Conservation (phyloP, 805 yeast genomes). For the Tetrapisispora namnaoensis region DNA sequence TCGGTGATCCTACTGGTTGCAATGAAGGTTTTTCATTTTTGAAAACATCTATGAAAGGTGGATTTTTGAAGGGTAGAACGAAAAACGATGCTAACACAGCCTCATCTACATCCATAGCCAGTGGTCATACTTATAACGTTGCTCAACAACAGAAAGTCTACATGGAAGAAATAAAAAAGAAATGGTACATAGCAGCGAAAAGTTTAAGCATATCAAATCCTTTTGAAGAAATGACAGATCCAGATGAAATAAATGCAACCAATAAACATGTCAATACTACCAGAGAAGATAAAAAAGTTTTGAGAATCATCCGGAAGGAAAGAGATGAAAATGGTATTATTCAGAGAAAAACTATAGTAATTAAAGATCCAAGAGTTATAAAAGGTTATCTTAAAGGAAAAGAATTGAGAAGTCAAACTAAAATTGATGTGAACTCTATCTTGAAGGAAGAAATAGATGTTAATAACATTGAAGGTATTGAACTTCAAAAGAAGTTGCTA, state of each 20-base stretch:
- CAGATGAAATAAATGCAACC: slow-evolving; percentile 31
- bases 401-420: slow-evolving; percentile 50
- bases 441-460: slow-evolving; percentile 25
- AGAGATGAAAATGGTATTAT: slow-evolving; percentile 78
- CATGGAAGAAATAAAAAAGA: slow-evolving; percentile 78
- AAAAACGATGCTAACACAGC: slow-evolving; percentile 3
- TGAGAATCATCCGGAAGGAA: slow-evolving; percentile 67
- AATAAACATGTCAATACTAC: slow-evolving; percentile 20
- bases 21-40: slow-evolving; percentile 84
- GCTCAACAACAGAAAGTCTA: slow-evolving; percentile 84
- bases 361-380: slow-evolving; percentile 79
- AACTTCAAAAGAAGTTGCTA: slow-evolving; percentile 62
- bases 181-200: slow-evolving; percentile 79
- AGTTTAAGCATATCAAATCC: slow-evolving; percentile 39
- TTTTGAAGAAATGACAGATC: slow-evolving; percentile 29
- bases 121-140: slow-evolving; percentile 68
- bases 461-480: slow-evolving; percentile 75
- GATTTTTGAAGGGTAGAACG: slow-evolving; percentile 42
- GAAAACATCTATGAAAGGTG: slow-evolving; percentile 91
- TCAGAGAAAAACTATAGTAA: slow-evolving; percentile 68
- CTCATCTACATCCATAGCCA: slow-evolving; percentile 1
- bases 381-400: slow-evolving; percentile 71
- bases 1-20: slow-evolving; percentile 89
- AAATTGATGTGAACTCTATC: slow-evolving; percentile 46
- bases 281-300: slow-evolving; percentile 32